phyloP scores from a whole-genome alignment of 441 rosid species.

The Capsella rubella region DNA sequence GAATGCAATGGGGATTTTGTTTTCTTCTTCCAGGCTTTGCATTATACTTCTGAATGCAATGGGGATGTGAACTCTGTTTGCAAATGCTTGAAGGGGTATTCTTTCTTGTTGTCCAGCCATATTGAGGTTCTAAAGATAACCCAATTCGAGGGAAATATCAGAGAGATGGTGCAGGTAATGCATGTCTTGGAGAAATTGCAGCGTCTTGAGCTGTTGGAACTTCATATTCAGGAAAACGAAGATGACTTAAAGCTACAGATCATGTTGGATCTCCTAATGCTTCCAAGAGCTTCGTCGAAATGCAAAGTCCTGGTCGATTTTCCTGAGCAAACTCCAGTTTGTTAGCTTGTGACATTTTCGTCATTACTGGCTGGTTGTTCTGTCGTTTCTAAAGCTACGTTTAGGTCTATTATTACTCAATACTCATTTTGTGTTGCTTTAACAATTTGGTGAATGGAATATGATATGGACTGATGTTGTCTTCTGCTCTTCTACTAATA shows the following conservation, averaged over 20 bases:
- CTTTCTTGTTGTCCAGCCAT: background rate
- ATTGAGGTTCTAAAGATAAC: background rate
- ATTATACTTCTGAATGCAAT: background rate
- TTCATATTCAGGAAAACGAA: background rate
- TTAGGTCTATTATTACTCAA: background rate
- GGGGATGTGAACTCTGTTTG: background rate
- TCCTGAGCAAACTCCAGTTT: background rate
- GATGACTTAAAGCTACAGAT: background rate
- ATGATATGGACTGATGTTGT: background rate
- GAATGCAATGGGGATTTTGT: no score
- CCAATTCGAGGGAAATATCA: background rate
- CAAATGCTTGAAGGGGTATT: background rate
- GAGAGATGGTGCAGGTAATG: slow-evolving; percentile 4
- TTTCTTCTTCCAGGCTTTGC: background rate
- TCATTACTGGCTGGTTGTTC: background rate
- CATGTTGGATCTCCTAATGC: background rate
- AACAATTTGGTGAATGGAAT: background rate
- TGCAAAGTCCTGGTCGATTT: background rate
- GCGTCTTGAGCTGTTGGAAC: background rate
- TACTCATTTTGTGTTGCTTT: background rate
- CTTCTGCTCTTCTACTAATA: background rate
- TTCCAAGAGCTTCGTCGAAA: background rate
- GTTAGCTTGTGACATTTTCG: no score
- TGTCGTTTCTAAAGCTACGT: background rate
- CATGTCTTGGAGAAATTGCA: background rate